These are phyloP conservation scores for Xerocomus potaroensis DNA, from an alignment of 768 basidiomycete species.

Conservation along the genomic window DNA sequence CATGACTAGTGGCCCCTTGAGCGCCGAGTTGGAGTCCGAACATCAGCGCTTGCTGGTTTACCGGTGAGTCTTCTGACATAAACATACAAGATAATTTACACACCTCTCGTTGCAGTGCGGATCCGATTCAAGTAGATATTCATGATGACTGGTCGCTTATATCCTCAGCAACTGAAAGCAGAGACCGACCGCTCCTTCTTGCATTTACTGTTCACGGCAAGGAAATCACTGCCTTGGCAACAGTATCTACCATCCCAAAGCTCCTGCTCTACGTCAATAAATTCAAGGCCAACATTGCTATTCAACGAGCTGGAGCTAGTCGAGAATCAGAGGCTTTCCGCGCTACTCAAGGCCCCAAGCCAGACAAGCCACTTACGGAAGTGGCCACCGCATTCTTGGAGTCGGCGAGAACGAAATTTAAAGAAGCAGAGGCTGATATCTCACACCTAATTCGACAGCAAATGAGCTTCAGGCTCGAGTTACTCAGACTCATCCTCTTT, in stretches of 20 bases:
- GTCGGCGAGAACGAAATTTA: slow-evolving; percentile 67
- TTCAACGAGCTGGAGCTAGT: slow-evolving; percentile 72
- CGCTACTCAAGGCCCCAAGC: slow-evolving; percentile 63
- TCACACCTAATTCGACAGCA: slow-evolving; percentile 65
- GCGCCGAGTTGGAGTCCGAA: slow-evolving; percentile 69
- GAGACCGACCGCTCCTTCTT: slow-evolving; percentile 55
- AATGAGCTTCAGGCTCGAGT: slow-evolving; percentile 65
- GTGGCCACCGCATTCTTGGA: slow-evolving; percentile 84
- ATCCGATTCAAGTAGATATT: slow-evolving; percentile 70
- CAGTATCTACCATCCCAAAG: slow-evolving; percentile 73
- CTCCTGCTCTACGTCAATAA: slow-evolving; percentile 70
- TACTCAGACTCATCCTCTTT: slow-evolving; percentile 68
- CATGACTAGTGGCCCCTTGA: slow-evolving; percentile 69
- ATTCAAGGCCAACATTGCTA: slow-evolving; percentile 67
- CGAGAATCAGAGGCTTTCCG: slow-evolving; percentile 77
- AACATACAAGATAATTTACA: not conserved
- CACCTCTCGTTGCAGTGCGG: slow-evolving; percentile 45
- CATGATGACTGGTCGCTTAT: slow-evolving; percentile 77
- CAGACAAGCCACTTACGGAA: slow-evolving; percentile 75
- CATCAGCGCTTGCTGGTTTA: slow-evolving; percentile 71
- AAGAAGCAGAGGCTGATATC: slow-evolving; percentile 57
- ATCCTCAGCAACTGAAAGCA: slow-evolving; percentile 34
- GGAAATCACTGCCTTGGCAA: slow-evolving; percentile 62
- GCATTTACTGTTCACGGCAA: slow-evolving; percentile 74
- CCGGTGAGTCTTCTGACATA: slow-evolving; percentile 44